Percentiles rank a stretch among this genome's conserved stretches.
Conservation (phyloP, 495 filamentous ascomycete species). For the Pyrenula aspistea region DNA sequence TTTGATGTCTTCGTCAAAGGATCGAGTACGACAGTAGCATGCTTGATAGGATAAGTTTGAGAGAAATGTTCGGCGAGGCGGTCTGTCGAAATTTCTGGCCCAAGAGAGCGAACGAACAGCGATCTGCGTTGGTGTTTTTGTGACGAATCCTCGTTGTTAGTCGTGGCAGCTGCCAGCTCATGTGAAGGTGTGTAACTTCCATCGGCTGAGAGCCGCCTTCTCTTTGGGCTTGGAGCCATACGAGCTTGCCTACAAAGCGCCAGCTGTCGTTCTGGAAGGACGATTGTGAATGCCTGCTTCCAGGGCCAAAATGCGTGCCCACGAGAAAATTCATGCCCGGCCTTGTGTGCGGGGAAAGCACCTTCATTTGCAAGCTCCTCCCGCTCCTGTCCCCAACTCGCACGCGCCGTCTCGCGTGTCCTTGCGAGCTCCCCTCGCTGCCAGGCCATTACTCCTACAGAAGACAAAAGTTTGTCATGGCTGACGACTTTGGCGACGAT, state of each 20-base stretch:
- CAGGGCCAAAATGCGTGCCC: too few species aligned
- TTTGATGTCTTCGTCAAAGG: constrained; percentile 69
- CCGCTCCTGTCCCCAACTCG: not conserved
- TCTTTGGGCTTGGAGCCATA: constrained; percentile 25
- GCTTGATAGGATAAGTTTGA: constrained; percentile 84
- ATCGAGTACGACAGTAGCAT: constrained; percentile 79
- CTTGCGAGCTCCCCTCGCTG: too few species aligned
- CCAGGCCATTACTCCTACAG: too few species aligned
- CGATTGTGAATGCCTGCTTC: too few species aligned
- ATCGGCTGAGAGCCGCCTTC: constrained; percentile 19
- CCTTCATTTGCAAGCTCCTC: not conserved
- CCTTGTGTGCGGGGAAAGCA: not conserved
- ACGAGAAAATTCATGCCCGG: not conserved
- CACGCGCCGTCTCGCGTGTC: too few species aligned
- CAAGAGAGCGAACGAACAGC: constrained; percentile 83
- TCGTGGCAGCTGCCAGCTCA: constrained; percentile 7
- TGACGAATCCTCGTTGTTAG: constrained; percentile 6
- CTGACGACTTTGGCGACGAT: constrained; percentile 49
- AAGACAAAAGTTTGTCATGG: constrained; percentile 17
- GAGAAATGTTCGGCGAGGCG: constrained; percentile 80
- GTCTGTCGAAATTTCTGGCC: constrained; percentile 67
- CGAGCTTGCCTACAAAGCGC: too few species aligned
- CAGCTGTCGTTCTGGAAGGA: too few species aligned
- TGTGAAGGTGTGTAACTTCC: not conserved
- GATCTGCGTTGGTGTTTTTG: constrained; percentile 39